Base-by-base conservation (phyloP, 2,329 filamentous ascomycete genomes). In the Trichoderma sp. region DNA sequence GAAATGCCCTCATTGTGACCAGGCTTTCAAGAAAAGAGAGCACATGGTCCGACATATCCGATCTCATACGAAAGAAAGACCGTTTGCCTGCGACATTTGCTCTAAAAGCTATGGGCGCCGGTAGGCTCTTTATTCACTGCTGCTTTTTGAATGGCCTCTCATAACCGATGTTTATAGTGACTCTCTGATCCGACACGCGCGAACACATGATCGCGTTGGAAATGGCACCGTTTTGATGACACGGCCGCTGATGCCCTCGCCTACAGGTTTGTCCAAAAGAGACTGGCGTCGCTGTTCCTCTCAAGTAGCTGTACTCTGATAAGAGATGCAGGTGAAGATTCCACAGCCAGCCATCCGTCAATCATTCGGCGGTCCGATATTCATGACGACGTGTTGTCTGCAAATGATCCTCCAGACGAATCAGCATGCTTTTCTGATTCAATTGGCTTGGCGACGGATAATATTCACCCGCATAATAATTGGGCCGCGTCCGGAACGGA, bases 51-150 rank as follows among this genome's bases (percentile, higher is more conserved):
- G 73, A 12, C 73, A 74, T 55, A 63, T 71, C 39, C 67, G 72
- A 9, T 72, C 72, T 7, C 72, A 74, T 64, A 73, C 73, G 6
- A 74, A 74, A 20, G 73, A 74, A 28, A 72, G 58, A 26, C 73
- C 73, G 1, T 74, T 72, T 67, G 17, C 15, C 4, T 74, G 73
- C 23, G 20, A 55, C 30, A 34, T 39, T 36, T 74, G 73, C 57
- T 50, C 30, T 17, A 74, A 67, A 55, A 71, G 39, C n/a, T 74
- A 71, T 36, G 43, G 53, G 20, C 67, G 73, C 12, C 53, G 34
- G 57, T 39, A 32, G 17, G 34, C 34, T 26, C 30, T 55, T 55
- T 3, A 23, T 15, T 55, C 23, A 26, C 50, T 0, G 50, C 23
- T 28, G 50, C 50, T 8, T 28, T 55, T 13, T 28, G 12, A 17